Conservation (phyloP, 495 filamentous ascomycete species). For the Penicillium crystallinum region DNA sequence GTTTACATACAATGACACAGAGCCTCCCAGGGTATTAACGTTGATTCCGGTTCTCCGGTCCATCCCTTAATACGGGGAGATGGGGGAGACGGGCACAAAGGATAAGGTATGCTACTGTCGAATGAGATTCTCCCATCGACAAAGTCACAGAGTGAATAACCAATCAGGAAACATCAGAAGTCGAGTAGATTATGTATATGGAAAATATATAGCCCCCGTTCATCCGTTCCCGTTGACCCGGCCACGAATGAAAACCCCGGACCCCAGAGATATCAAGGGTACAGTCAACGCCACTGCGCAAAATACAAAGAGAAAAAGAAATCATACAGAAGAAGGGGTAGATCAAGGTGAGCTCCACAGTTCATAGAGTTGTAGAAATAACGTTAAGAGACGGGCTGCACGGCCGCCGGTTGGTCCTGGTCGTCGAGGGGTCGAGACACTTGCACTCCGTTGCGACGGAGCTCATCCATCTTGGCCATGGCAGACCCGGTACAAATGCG, state of each 20-base stretch:
- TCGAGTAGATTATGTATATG: slow-evolving; percentile 5
- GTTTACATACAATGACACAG: too few species aligned
- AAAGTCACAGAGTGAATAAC: neutral
- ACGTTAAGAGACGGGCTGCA: slow-evolving; percentile 36
- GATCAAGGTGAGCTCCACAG: neutral
- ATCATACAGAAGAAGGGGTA: neutral
- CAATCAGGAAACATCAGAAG: neutral
- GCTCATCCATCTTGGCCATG: slow-evolving; percentile 38
- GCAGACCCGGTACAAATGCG: slow-evolving; percentile 46
- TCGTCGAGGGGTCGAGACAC: slow-evolving; percentile 30
- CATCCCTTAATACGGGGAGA: slow-evolving; percentile 20
- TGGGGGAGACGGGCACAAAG: neutral
- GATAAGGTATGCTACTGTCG: neutral
- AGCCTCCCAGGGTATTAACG: neutral
- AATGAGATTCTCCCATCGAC: neutral
- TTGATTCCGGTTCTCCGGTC: slow-evolving; percentile 1
- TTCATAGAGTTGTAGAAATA: neutral
- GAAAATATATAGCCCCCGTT: slow-evolving; percentile 9
- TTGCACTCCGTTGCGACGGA: slow-evolving; percentile 33
- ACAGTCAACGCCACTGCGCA: slow-evolving; percentile 14
- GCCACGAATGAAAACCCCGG: neutral
- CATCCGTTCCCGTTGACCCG: slow-evolving; percentile 26
- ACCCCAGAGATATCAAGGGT: neutral
- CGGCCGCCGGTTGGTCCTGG: slow-evolving; percentile 24
- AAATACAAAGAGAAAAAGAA: slow-evolving; percentile 10